Evolutionary conservation across 228 moss, liverwort and hornwort genomes (phyloP), one percentile per base, ranked within the genome.

Genomic region (Sphagnum magellanicum): DNA sequence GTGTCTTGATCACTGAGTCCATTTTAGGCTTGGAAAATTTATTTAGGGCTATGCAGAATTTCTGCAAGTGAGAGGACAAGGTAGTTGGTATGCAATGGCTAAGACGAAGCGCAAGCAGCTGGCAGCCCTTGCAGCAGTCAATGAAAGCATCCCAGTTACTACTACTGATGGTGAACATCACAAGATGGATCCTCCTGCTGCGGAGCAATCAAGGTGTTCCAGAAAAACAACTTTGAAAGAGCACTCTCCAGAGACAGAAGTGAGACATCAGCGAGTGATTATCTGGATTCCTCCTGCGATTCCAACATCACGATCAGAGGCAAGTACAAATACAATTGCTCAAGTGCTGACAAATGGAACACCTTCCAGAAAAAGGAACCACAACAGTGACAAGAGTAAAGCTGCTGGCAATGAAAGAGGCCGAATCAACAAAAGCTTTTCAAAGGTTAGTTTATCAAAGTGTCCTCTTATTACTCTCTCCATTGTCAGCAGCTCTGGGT

Each of bases 101-200:
- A 86, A 86, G 74, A 86, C 86, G n/a, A 86, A 86, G 79, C 86
- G 86, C 50, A 82, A 86, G 71, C 82, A 86, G 52, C 75, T 86
- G 75, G 86, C 86, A 73, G 86, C 86, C 49, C 70, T 86, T 64
- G 86, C 82, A 71, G 82, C 82, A 77, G 71, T 79, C 67, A 73
- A 77, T 15, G 70, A 68, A 48, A 68, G n/a, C 73, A 64, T 65
- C 66, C 66, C 71, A 68, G 68, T 52, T 58, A 58, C 64, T 47
- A 48, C 71, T 63, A 69, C 72, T 63, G n/a, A 60, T 50, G 32
- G 32, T 32, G 32, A 32, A 32, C 3, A 32, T 32, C 50, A 70
- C 47, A 51, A 57, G 16, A 73, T 68, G 70, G 64, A 66, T 47
- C 17, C 63, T 60, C 65, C 75, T 68, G 65, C 77, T 49, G 79